Evolutionary conservation across 1,284 basidiomycete genomes (phyloP).

Genomic region (Apiotrichum gracile): DNA sequence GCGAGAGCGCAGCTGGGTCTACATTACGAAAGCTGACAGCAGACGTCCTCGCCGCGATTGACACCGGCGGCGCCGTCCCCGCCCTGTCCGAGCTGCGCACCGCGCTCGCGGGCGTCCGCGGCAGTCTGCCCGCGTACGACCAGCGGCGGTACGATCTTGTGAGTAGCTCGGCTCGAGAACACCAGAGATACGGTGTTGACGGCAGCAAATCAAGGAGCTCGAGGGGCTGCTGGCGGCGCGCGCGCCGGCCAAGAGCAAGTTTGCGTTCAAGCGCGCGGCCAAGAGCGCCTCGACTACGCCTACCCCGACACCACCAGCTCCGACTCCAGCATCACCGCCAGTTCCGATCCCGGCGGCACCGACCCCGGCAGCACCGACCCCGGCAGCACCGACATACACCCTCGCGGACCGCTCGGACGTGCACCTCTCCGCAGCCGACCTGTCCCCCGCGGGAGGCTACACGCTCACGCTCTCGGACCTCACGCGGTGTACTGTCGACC

Average conservation of each 20-base stretch:
- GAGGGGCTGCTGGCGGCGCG: slow-evolving; percentile 55
- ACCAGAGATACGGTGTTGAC: too few relatives aligned
- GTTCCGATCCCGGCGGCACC: slow-evolving; percentile 7
- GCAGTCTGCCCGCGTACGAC: slow-evolving; percentile 64
- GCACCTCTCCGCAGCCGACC: background rate
- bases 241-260: slow-evolving; percentile 53
- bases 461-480: slow-evolving; percentile 28
- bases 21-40: background rate
- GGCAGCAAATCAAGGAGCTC: slow-evolving; percentile 58
- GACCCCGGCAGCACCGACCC: slow-evolving; percentile 17
- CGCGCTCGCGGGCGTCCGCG: slow-evolving; percentile 56
- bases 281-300: slow-evolving; percentile 20
- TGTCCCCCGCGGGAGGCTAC: slow-evolving; percentile 12
- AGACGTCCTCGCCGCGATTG: slow-evolving; percentile 1
- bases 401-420: slow-evolving; percentile 50
- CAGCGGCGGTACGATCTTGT: slow-evolving; percentile 65
- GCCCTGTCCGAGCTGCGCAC: slow-evolving; percentile 11
- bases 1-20: background rate
- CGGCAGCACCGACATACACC: slow-evolving; percentile 14
- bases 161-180: slow-evolving; percentile 31
- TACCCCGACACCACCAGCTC: background rate
- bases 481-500: slow-evolving; percentile 59
- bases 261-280: slow-evolving; percentile 60
- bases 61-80: background rate
- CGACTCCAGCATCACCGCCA: background rate